Base-by-base conservation (phyloP, 75 land plant species). In the Adiantum capillusveneris region DNA sequence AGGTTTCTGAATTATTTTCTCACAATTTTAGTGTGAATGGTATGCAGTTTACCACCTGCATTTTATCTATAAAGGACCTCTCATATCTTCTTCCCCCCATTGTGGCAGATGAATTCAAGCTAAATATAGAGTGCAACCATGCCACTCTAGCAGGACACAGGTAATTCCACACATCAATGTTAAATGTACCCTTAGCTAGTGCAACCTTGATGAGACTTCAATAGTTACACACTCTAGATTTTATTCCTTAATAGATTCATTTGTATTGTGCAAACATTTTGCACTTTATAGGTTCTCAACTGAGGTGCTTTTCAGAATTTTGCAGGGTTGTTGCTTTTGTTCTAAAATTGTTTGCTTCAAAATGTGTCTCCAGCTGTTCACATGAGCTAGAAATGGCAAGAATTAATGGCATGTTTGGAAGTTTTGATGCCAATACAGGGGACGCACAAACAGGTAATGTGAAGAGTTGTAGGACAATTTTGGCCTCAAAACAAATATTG, bases 101-200 rank as follows among this genome's bases (percentile, higher is more conserved):
- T n/a, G n/a, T 28, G 64, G 54, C 79, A 92, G 97, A 58, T 34
- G 90, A 93, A 18, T 93, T 85, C 34, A 88, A 93, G 50, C 75
- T 93, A 19, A 93, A 93, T 60, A 77, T 93, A 43, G 98, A 93
- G 59, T 93, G 98, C 71, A 93, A 93, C 63, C 98, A 93, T 79
- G 98, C 96, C n/a, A 93, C 98, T 16, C 78, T 93, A 11, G 73
- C 98, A 39, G 85, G 90, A 34, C 98, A 93, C 72, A 93, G 98
- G 95, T 93, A 56, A n/a, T n/a, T n/a, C n/a, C n/a, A 55, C 5
- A 6, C 31, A 2, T 16, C 5, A 2, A 28, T 41, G 9, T 41
- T 41, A 41, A 41, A 41, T n/a, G n/a, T n/a, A n/a, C n/a, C n/a
- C n/a, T n/a, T n/a, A n/a, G n/a, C n/a, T n/a, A n/a, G n/a, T n/a